phyloP scores from a whole-genome alignment of 352 stramenopile species.

The Pythium grandisporangium region DNA sequence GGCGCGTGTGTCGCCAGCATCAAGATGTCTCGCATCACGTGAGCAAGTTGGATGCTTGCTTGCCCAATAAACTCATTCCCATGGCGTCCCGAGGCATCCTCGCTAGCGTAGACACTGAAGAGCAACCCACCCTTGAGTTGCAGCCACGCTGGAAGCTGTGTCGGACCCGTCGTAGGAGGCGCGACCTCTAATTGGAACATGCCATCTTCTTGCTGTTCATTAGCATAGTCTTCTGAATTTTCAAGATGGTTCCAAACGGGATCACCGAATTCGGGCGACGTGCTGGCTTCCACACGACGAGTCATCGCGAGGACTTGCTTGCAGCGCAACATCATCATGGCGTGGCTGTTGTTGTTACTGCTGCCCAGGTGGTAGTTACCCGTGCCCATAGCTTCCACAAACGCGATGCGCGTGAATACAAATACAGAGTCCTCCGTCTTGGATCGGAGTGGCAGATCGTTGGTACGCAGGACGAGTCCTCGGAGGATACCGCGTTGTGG shows the following conservation, averaged over 20 bases:
- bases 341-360: constrained; percentile 2
- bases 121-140: constrained; percentile 49
- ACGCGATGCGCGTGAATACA: constrained; percentile 41
- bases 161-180: constrained; percentile 1
- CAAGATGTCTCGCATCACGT: constrained; percentile 17
- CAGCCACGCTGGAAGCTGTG: constrained; percentile 24
- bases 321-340: constrained; percentile 50
- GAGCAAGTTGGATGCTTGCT: constrained; percentile 24
- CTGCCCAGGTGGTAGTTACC: neutral
- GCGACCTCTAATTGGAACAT: constrained; percentile 37
- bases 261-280: no score
- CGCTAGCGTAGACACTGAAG: constrained; percentile 43
- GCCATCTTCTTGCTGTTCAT: constrained; percentile 16
- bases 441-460: constrained; percentile 20
- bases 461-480: constrained; percentile 33
- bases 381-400: constrained; percentile 28
- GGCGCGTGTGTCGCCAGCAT: neutral
- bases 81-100: neutral
- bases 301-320: constrained; percentile 44
- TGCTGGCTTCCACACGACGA: constrained; percentile 6
- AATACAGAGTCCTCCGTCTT: no score
- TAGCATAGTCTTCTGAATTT: constrained; percentile 1
- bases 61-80: constrained; percentile 46
- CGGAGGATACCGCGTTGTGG: constrained; percentile 26
- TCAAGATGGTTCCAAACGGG: constrained; percentile 40